phyloP scores from a whole-genome alignment of 805 yeast species.

The Starmerella davenportii region DNA sequence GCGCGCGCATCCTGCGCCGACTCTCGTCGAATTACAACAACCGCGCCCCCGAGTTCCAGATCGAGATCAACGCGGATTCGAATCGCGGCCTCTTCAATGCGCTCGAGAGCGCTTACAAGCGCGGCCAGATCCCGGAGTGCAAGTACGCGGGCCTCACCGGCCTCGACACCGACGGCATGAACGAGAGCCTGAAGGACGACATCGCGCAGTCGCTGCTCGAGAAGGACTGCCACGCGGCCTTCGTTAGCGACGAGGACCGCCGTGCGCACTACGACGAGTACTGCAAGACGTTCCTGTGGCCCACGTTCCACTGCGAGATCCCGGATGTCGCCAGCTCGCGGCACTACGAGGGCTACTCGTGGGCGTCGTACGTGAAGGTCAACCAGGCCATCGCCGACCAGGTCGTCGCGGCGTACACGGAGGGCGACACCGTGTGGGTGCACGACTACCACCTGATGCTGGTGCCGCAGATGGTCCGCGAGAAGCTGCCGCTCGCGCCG shows the following conservation, averaged over 20 bases:
- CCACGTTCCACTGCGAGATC: conserved; percentile 80
- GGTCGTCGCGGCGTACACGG: conserved; percentile 46
- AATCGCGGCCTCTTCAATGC: conserved; percentile 85
- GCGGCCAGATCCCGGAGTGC: conserved; percentile 23
- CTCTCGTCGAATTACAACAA: conserved; percentile 1
- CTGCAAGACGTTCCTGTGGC: conserved; percentile 93
- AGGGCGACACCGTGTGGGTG: conserved; percentile 72
- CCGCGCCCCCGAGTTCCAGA: conserved; percentile 40
- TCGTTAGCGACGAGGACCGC: conserved; percentile 59
- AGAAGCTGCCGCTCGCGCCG: conserved; percentile 57
- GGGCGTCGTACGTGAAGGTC: conserved; percentile 62
- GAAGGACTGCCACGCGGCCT: conserved; percentile 42
- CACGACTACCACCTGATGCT: conserved; percentile 85
- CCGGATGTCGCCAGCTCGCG: conserved; percentile 89
- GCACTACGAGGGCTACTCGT: conserved; percentile 88
- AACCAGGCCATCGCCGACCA: conserved; percentile 69
- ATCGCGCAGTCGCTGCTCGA: conserved; percentile 32
- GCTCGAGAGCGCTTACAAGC: conserved; percentile 36
- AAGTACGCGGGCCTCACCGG: conserved; percentile 86
- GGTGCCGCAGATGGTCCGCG: conserved; percentile 69
- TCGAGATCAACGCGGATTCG: conserved; percentile 53
- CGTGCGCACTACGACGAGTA: conserved; percentile 82
- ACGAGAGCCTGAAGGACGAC: conserved; percentile 33
- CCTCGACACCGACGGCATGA: conserved; percentile 73
- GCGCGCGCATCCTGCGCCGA: not conserved